These are phyloP conservation scores for Nitzschia sp. DNA, from an alignment of 108 stramenopile genomes.

Conservation along the genomic window DNA sequence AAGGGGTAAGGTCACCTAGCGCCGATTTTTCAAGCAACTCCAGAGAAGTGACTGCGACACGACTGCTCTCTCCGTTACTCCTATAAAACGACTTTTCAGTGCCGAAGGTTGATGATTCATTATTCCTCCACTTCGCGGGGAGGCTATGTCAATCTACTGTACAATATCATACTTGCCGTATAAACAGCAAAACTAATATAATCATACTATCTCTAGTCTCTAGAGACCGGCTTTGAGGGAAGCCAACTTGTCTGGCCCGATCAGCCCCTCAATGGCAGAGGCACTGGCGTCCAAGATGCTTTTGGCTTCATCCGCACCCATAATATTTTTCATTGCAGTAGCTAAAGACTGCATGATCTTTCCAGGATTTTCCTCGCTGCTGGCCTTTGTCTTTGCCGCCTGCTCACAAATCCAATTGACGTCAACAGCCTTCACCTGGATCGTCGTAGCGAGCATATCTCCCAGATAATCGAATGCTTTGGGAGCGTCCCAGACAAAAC, in stretches of 20 bases:
- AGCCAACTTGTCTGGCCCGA: slow-evolving; percentile 32
- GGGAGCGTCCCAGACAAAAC: slow-evolving; percentile 64
- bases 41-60: too few relatives aligned
- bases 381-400: slow-evolving; percentile 34
- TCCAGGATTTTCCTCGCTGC: slow-evolving; percentile 14
- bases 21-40: too few relatives aligned
- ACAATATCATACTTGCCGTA: too few relatives aligned
- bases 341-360: slow-evolving; percentile 17
- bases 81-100: too few relatives aligned
- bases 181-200: too few relatives aligned
- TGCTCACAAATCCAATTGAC: slow-evolving; percentile 62
- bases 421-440: slow-evolving; percentile 48
- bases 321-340: slow-evolving; percentile 11
- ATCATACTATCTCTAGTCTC: too few relatives aligned
- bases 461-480: slow-evolving; percentile 60
- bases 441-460: slow-evolving; percentile 52
- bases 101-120: too few relatives aligned
- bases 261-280: slow-evolving; percentile 20
- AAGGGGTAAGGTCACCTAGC: too few relatives aligned
- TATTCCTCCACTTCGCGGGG: too few relatives aligned
- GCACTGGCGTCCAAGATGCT: slow-evolving; percentile 5
- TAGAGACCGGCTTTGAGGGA: slow-evolving; percentile 6
- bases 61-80: too few relatives aligned
- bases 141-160: too few relatives aligned
- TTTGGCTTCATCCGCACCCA: slow-evolving; percentile 28